Evolutionary conservation across 495 filamentous ascomycete species (phyloP).

Genomic region (Neurospora sp.): DNA sequence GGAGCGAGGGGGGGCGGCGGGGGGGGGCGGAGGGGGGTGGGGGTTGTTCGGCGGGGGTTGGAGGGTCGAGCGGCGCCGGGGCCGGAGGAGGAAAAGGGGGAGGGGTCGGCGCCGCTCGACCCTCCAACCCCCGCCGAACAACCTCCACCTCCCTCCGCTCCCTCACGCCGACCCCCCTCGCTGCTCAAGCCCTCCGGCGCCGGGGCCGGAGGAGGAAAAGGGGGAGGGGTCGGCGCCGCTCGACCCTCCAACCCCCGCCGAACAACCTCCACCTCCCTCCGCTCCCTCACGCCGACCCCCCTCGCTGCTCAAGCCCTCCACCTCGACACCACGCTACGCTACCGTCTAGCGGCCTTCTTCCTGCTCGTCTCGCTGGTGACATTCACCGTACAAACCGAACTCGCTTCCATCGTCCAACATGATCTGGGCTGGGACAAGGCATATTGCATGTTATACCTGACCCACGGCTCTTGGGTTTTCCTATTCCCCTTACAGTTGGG

Average conservation of each 20-base stretch:
- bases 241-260: constrained; percentile 11
- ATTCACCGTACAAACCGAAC: constrained; percentile 87
- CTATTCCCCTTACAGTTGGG: constrained; percentile 80
- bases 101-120: no score
- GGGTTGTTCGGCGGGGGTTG: no score
- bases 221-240: not conserved
- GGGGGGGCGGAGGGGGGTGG: no score
- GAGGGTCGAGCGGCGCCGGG: no score
- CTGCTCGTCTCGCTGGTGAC: constrained; percentile 67
- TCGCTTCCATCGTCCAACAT: constrained; percentile 85
- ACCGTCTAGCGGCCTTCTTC: constrained; percentile 77
- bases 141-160: not conserved
- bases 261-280: constrained; percentile 8
- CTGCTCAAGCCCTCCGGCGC: no score
- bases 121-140: no score
- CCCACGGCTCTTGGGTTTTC: constrained; percentile 84
- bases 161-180: not conserved
- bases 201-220: no score
- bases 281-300: constrained; percentile 9
- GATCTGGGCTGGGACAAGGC: constrained; percentile 87
- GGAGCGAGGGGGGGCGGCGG: no score
- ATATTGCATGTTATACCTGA: constrained; percentile 97
- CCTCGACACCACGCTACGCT: constrained; percentile 58
- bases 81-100: no score
- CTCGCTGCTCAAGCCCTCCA: constrained; percentile 38